Base-by-base conservation (phyloP, 306 rosid species). In the Cyclanthera cordifolia region DNA sequence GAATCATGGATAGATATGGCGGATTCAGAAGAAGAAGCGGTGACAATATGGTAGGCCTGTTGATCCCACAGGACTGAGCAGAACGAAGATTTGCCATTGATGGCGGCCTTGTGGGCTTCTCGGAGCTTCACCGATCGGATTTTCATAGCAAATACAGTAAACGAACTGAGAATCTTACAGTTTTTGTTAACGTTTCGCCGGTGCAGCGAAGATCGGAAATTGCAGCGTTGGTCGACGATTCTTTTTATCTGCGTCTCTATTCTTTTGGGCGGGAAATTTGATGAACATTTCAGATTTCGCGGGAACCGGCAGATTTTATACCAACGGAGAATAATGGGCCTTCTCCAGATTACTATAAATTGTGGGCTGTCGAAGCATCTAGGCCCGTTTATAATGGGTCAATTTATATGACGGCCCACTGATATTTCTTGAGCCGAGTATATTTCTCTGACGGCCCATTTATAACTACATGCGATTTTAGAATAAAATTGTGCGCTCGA, bases 41-140 rank as follows among this genome's bases (percentile, higher is more conserved):
- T 93, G 63, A 86, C 88, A 6, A 90, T 79, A 49, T 85, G 91
- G 25, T 58, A 75, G 45, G 95, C 93, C 20, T 82, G 83, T 63
- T 85, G 88, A 82, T 90, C 99, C 99, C 97, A 93, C 75, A 88
- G 32, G 13, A 93, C 69, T 48, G 99, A 93, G 84, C 95, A 90
- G 83, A 88, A 86, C 1, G 93, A 89, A 45, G 86, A 70, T 21
- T 82, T 51, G 15, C 91, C 87, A 30, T 54, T 61, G 75, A 66
- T 46, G 9, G 85, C 69, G 9, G 74, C 82, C 76, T 82, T 82
- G 82, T 85, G 90, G 60, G 86, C 95, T 72, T 94, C 99, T 72
- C 95, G 81, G 17, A 94, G 89, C 87, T 94, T 94, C 78, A 90
- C 66, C 53, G 91, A 80, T 43, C 97, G 85, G 32, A 88, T 73